Conservation (phyloP, 129 eudicot genomes). For the Cynara cardunculus region DNA sequence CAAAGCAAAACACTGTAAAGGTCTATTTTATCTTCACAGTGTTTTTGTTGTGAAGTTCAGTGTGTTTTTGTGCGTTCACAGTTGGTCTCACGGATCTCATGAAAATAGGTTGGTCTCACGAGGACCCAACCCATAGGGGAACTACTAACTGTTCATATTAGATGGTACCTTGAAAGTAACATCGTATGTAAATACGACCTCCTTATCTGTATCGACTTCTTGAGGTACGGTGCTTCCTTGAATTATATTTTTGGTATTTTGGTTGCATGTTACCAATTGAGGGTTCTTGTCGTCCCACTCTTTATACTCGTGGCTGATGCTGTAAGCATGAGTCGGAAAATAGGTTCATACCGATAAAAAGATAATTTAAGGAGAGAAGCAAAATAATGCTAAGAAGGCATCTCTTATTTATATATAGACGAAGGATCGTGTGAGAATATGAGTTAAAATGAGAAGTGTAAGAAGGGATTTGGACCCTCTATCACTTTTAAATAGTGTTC, state of each 20-base stretch:
- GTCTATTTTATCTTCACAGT: no score
- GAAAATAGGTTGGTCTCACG: background rate
- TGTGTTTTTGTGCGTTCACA: background rate
- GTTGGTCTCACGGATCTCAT: background rate
- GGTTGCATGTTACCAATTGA: conserved; percentile 83
- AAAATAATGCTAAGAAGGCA: background rate
- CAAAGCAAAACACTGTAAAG: background rate
- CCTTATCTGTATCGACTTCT: conserved; percentile 86
- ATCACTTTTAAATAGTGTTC: no score
- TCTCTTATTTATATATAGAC: no score
- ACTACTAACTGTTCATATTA: background rate
- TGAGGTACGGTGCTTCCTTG: conserved; percentile 87
- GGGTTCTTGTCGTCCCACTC: conserved; percentile 95
- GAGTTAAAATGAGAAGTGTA: no score
- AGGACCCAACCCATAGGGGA: background rate
- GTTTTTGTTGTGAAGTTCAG: background rate
- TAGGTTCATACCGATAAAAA: background rate
- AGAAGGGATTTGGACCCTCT: no score
- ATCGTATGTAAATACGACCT: conserved; percentile 86
- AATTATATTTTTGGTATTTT: conserved; percentile 68
- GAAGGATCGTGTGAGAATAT: no score
- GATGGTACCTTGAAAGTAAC: conserved; percentile 76
- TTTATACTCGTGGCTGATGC: conserved; percentile 86
- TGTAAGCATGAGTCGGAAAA: conserved; percentile 20
- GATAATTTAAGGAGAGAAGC: background rate